Evolutionary conservation across 805 yeast species (phyloP), one percentile per base, ranked within the genome.

Genomic region (Lachancea dasiensis): DNA sequence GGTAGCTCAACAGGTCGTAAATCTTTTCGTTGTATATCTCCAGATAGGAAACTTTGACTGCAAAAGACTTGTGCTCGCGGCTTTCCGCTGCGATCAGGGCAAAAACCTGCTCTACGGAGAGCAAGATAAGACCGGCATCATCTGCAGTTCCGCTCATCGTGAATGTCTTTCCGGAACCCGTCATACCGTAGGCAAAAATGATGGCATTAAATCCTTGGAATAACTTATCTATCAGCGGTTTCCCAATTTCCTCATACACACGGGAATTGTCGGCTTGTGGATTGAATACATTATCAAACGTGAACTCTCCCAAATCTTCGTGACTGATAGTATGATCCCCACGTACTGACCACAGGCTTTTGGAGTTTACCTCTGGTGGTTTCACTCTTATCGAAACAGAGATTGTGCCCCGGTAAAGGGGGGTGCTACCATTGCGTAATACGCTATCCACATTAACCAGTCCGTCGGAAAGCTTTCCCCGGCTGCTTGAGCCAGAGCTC

Each of bases 101-200:
- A 51, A 79, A 87, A 4, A 56, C 40, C 27, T 48, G 39, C 39
- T 69, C 66, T 9, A 80, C 79, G 4, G 90, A 79, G 26, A 77
- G 63, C 27, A 81, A 77, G 29, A 87, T 81, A 34, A 86, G 68
- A 3, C 95, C 95, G 0, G 80, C 78, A 44, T 78, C 80, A 4
- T 48, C 44, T 2, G 60, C 67, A 19, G 69, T 65, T 21, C 95
- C 95, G 45, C 79, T 80, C 95, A 86, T 86, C 2, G 95, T 75
- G 54, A 74, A 79, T 0, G 96, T 86, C 59, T 86, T 86, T 8
- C 96, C 96, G 1, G 94, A 81, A 0, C 95, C 95, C 0, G 96
- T 86, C 86, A 84, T 84, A 24, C 96, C 96, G 52, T 86, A 86
- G 0, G 97, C 97, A 58, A 90, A 86, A 1, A 89, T 77, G 0